A percentile compares a stretch with the other conserved stretches of the same genome.
Evolutionary conservation across 2,329 filamentous ascomycete genomes (phyloP).

Genomic region (Cladophialophora yegresii): DNA sequence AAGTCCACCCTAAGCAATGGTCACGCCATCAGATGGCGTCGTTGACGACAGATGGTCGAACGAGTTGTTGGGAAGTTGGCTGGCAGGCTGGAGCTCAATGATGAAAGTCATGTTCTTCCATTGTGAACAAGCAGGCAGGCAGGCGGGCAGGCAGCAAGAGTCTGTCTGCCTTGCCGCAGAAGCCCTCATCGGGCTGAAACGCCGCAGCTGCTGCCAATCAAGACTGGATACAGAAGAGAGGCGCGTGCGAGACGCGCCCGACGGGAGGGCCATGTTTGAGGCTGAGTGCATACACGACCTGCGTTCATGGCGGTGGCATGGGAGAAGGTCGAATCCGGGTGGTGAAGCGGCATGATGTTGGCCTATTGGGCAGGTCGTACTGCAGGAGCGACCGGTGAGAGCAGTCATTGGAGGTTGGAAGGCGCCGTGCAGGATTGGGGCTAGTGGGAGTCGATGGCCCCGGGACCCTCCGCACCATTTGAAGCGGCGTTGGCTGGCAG

Average conservation of each 20-base stretch:
- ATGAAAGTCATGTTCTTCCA: neutral
- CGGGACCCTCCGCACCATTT: too few relatives aligned
- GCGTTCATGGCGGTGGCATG: neutral
- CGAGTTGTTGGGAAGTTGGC: neutral
- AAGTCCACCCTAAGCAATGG: too few relatives aligned
- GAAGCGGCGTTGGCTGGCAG: too few relatives aligned
- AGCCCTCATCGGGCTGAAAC: neutral
- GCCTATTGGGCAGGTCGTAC: too few relatives aligned
- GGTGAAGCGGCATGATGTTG: neutral
- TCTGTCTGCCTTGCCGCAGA: neutral
- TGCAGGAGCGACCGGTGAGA: neutral
- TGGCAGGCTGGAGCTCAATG: too few relatives aligned
- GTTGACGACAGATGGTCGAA: neutral
- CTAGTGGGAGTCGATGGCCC: neutral
- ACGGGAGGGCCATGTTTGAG: neutral
- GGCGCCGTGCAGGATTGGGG: neutral
- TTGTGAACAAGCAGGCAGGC: too few relatives aligned
- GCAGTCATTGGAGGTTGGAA: neutral
- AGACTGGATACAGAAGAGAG: neutral
- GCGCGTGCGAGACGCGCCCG: too few relatives aligned
- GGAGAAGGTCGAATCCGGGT: neutral
- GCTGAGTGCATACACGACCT: neutral
- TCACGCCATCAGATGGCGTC: neutral
- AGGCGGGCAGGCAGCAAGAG: too few relatives aligned
- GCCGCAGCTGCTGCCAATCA: neutral